A percentile compares a stretch with the other conserved stretches of the same genome.
These are phyloP conservation scores for Solanum paucissectum DNA, from an alignment of 257 asterid genomes.

Conservation along the genomic window DNA sequence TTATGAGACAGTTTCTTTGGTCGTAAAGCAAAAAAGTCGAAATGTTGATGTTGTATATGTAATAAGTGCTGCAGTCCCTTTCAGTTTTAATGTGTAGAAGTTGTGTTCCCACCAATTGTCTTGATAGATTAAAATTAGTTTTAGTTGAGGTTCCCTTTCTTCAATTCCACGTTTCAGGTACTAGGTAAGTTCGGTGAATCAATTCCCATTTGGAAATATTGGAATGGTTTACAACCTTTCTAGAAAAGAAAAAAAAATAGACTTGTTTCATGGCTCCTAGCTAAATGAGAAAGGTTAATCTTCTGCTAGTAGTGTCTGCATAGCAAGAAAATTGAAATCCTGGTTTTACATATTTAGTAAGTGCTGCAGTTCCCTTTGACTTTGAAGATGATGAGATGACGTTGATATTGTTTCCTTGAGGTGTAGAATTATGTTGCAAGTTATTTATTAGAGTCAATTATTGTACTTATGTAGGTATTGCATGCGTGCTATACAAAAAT, in stretches of 20 bases:
- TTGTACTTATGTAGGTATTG: conserved; percentile 44
- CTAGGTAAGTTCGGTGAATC: background rate
- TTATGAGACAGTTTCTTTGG: background rate
- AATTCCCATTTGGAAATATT: background rate
- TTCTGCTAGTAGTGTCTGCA: background rate
- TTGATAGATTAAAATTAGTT: background rate
- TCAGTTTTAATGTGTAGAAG: background rate
- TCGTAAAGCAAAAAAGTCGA: background rate
- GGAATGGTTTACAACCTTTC: background rate
- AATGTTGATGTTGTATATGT: background rate
- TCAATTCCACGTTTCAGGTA: background rate
- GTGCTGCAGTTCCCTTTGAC: background rate
- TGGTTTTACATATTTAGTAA: background rate
- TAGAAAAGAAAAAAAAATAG: background rate
- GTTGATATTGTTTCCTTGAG: background rate
- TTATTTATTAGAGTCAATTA: background rate
- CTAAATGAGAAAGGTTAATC: background rate
- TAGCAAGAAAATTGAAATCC: background rate
- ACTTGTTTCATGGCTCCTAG: background rate
- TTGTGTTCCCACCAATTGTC: background rate
- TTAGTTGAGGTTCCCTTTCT: background rate
- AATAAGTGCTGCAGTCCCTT: background rate
- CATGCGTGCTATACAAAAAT: conserved; percentile 83
- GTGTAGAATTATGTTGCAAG: background rate
- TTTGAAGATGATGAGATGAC: background rate